phyloP scores from a whole-genome alignment of 78 protist genomes.

The Tieghemostelium lacteum region DNA sequence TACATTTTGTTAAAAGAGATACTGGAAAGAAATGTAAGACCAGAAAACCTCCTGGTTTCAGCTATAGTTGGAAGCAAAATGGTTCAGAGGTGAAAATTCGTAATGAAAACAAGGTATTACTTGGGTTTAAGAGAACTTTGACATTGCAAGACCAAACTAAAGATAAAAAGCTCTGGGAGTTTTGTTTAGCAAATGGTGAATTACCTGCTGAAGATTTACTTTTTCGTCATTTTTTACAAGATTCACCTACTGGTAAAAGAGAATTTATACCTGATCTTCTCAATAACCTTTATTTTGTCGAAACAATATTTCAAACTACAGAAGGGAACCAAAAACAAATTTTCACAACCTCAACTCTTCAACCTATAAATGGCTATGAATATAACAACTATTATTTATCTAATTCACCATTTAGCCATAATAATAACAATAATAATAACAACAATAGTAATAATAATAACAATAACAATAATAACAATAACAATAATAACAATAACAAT shows the following conservation, averaged over 20 bases:
- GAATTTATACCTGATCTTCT: slow-evolving; percentile 22
- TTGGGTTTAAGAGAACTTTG: slow-evolving; percentile 57
- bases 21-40: slow-evolving; percentile 43
- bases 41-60: slow-evolving; percentile 11
- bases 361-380: no score
- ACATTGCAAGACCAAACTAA: slow-evolving; percentile 51
- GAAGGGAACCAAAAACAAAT: background rate
- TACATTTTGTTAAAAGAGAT: slow-evolving; percentile 62
- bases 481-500: no score
- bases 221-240: slow-evolving; percentile 45
- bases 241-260: slow-evolving; percentile 24
- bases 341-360: background rate
- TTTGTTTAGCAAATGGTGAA: slow-evolving; percentile 26
- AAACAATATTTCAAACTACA: background rate
- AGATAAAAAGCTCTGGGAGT: slow-evolving; percentile 58
- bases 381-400: no score
- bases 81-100: slow-evolving; percentile 57
- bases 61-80: slow-evolving; percentile 68
- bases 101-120: background rate
- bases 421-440: no score
- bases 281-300: background rate
- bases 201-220: slow-evolving; percentile 4
- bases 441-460: background rate
- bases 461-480: background rate
- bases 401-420: no score